Percentiles rank a stretch among this genome's conserved stretches.
Evolutionary conservation across 2,329 filamentous ascomycete genomes (phyloP).

Genomic region (Ophiostoma triangulosporum): DNA sequence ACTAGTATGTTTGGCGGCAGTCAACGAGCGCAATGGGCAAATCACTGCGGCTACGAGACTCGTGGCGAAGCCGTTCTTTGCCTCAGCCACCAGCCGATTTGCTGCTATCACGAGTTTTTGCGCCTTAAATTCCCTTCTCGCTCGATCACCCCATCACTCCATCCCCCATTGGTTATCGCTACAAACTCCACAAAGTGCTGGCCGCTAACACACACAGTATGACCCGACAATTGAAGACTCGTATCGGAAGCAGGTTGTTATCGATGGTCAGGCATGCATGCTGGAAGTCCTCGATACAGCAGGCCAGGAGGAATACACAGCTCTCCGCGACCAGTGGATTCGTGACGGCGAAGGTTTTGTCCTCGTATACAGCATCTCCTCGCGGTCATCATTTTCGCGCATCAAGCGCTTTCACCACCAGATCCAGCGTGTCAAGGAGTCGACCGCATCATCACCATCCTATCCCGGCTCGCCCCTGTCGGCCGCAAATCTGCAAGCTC

Average conservation of each 20-base stretch:
- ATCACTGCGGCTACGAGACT: no score
- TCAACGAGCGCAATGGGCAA: no score
- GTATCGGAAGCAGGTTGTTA: slow-evolving; percentile 80
- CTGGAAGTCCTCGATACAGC: slow-evolving; percentile 94
- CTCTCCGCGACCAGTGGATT: slow-evolving; percentile 94
- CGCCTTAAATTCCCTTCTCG: background rate
- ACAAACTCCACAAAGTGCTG: background rate
- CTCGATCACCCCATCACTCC: background rate
- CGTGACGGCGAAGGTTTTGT: slow-evolving; percentile 95
- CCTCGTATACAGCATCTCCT: slow-evolving; percentile 96
- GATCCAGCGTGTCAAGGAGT: slow-evolving; percentile 95
- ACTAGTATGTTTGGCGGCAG: no score
- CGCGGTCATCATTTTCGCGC: slow-evolving; percentile 82
- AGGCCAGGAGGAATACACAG: slow-evolving; percentile 96
- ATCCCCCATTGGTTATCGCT: background rate
- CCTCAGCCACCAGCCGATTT: background rate
- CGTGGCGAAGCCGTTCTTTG: background rate
- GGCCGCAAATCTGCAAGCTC: slow-evolving; percentile 43
- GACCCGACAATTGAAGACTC: slow-evolving; percentile 83
- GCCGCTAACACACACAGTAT: slow-evolving; percentile 37
- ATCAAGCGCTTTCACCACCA: slow-evolving; percentile 95
- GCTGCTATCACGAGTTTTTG: no score
- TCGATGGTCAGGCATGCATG: slow-evolving; percentile 93
- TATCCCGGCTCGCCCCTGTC: slow-evolving; percentile 64
- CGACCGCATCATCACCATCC: slow-evolving; percentile 59